These are phyloP conservation scores for Tetracentron sinense DNA, from an alignment of 164 flowering plant species.

Conservation along the genomic window DNA sequence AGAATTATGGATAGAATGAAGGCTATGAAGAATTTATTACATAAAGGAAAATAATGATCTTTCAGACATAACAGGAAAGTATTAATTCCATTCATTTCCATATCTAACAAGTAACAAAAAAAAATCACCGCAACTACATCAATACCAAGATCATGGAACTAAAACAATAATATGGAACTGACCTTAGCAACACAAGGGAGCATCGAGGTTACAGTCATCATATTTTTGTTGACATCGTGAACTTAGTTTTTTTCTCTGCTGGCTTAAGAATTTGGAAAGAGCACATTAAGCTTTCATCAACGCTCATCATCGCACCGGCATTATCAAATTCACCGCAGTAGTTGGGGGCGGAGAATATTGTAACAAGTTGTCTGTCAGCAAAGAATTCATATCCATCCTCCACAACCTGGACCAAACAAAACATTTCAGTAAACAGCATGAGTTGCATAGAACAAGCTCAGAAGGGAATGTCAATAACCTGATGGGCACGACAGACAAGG, in stretches of 20 bases:
- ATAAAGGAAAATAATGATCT: too few species aligned
- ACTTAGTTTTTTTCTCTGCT: constrained; percentile 48
- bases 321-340: constrained; percentile 91
- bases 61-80: too few species aligned
- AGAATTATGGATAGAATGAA: too few species aligned
- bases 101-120: not conserved
- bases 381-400: constrained; percentile 92
- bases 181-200: constrained; percentile 22
- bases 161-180: constrained; percentile 12
- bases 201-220: constrained; percentile 8
- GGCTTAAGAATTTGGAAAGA: constrained; percentile 86
- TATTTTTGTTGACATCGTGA: constrained; percentile 36
- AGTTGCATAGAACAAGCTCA: not conserved
- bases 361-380: constrained; percentile 79
- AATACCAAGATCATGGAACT: not conserved
- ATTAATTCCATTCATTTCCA: not conserved
- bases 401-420: constrained; percentile 57
- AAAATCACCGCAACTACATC: not conserved
- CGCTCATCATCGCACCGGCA: constrained; percentile 94
- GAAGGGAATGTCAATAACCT: constrained; percentile 33
- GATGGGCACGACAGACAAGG: constrained; percentile 86
- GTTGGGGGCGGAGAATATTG: constrained; percentile 84
- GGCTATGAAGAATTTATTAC: too few species aligned
- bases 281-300: constrained; percentile 83
- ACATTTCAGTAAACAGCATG: not conserved